Percentiles rank a stretch among this genome's conserved stretches.
These are phyloP conservation scores for Fusarium cyanostomum DNA, from an alignment of 2,329 filamentous ascomycete species.

Conservation along the genomic window DNA sequence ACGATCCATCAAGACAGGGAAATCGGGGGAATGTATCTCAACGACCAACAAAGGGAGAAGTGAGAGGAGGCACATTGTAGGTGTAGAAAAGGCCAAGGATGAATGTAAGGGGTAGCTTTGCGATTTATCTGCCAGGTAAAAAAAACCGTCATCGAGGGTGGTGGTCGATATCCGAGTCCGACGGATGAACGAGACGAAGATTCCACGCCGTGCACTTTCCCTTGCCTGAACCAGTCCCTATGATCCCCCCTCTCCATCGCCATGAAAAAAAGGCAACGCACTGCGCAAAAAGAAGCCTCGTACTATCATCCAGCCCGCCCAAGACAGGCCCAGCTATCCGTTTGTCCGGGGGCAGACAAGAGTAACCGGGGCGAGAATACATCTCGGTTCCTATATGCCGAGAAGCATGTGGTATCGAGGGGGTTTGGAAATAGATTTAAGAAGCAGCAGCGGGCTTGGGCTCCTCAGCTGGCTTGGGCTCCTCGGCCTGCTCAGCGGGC, in stretches of 20 bases:
- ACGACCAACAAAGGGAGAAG: conserved; percentile 30
- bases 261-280: conserved; percentile 49
- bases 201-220: conserved; percentile 52
- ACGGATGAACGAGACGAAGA: conserved; percentile 45
- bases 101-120: conserved; percentile 38
- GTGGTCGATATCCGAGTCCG: conserved; percentile 38
- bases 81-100: conserved; percentile 26
- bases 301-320: conserved; percentile 50
- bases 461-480: too few relatives aligned
- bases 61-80: conserved; percentile 37
- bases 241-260: conserved; percentile 49
- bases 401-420: conserved; percentile 52
- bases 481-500: conserved; percentile 51
- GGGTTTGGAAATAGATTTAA: conserved; percentile 54
- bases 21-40: conserved; percentile 27
- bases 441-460: conserved; percentile 60
- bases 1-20: conserved; percentile 40
- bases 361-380: conserved; percentile 45
- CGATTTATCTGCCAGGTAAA: conserved; percentile 45
- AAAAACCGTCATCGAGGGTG: conserved; percentile 39
- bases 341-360: conserved; percentile 43
- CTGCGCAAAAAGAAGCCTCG: conserved; percentile 47
- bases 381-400: conserved; percentile 50
- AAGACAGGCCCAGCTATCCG: conserved; percentile 46
- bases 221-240: conserved; percentile 50